Base-by-base conservation (phyloP, 1,284 basidiomycete genomes). In the Rhodotorula sp. region DNA sequence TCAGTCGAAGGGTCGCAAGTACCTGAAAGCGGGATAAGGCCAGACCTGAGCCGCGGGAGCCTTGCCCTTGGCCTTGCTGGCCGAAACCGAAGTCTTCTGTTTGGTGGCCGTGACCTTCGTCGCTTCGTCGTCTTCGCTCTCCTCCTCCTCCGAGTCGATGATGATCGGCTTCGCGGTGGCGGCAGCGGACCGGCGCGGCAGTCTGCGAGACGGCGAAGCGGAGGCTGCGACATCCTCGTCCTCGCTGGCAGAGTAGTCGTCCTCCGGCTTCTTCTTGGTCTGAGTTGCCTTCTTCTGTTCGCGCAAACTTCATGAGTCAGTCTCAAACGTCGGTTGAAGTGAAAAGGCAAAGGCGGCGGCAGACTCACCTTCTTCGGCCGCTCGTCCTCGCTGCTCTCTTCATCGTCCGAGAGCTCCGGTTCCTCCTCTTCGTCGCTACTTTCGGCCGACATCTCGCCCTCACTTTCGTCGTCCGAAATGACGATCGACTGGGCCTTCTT, bases 191-290 rank as follows among this genome's bases (percentile, higher is more conserved):
- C 62, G 52, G 26, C 62, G 62, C 23, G 62, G 62, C 12, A 54
- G 43, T 14, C 23, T 21, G 54, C 43, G 54, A 18, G 43, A 21
- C 43, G 43, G 38, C 10, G 62, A 18, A 14, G 23, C 19, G 6
- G 26, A 10, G 28, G 26, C 43, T 14, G 26, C n/a, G 18, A 19
- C 12, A 5, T 45, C 45, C n/a, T 47, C 26, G 45, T 23, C 43
- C 21, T 28, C 38, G 58, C 43, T 47, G 26, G 21, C 43, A n/a
- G 55, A 63, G 62, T 63, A 54, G 54, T 63, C 62, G 23, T 56
- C 54, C 38, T 63, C 62, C 23, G 58, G 23, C 23, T 43, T 16
- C 26, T 60, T 60, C 58, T 60, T 43, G 14, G 6, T 26, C 19
- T 31, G 18, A 7, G 18, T 23, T 1, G 50, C 50, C 50, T 52